Conservation (phyloP, 768 basidiomycete genomes). For the Russula vinacea region DNA sequence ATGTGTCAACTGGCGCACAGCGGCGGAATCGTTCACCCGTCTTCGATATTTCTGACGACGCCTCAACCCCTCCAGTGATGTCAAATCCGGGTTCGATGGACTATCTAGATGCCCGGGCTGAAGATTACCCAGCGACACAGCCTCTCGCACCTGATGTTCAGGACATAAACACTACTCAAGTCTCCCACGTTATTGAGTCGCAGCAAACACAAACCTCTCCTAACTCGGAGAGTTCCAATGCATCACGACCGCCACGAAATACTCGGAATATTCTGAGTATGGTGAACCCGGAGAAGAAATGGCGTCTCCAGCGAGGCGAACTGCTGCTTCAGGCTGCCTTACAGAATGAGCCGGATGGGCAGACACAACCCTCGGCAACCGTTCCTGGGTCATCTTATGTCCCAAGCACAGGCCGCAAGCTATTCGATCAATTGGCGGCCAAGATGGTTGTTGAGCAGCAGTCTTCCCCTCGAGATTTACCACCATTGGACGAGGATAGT, state of each 20-base stretch:
- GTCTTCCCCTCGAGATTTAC: background rate
- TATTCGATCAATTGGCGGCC: conserved; percentile 17
- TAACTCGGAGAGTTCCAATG: background rate
- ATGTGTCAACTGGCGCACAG: conserved; percentile 11
- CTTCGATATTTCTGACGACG: conserved; percentile 15
- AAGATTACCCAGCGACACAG: conserved; percentile 26
- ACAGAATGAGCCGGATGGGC: conserved; percentile 17
- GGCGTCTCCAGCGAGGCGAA: conserved; percentile 26
- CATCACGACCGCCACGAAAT: conserved; percentile 30
- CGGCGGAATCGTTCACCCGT: background rate
- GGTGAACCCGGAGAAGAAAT: conserved; percentile 38
- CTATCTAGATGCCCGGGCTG: conserved; percentile 5
- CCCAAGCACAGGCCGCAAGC: conserved; percentile 10
- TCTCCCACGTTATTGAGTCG: background rate
- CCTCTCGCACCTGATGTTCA: conserved; percentile 19
- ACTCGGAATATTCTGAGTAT: conserved; percentile 36
- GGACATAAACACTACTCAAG: conserved; percentile 15
- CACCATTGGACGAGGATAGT: conserved; percentile 23
- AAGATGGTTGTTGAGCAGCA: background rate
- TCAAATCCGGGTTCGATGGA: conserved; percentile 20
- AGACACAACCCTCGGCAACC: conserved; percentile 33
- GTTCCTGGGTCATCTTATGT: conserved; percentile 19
- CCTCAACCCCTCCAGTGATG: conserved; percentile 20
- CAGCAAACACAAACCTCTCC: background rate
- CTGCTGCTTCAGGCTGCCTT: conserved; percentile 12